Conservation (phyloP, 2,329 filamentous ascomycete genomes). For the Fusarium udum region DNA sequence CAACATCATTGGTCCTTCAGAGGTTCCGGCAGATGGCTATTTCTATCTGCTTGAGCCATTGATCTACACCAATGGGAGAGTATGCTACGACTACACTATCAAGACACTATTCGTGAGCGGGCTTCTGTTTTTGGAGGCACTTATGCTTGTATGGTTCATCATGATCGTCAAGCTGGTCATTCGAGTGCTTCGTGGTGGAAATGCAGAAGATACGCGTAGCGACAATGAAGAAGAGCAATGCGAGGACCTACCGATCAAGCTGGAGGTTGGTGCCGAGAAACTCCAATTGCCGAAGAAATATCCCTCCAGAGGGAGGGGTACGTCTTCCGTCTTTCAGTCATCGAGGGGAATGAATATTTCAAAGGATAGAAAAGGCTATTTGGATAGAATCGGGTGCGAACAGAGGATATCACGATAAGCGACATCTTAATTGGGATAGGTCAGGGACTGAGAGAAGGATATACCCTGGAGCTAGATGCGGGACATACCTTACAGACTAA, state of each 20-base stretch:
- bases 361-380: constrained; percentile 80
- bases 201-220: constrained; percentile 86
- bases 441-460: neutral
- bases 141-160: constrained; percentile 87
- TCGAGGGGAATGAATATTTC: constrained; percentile 67
- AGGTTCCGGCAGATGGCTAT: constrained; percentile 56
- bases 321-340: constrained; percentile 62
- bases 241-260: constrained; percentile 67
- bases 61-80: constrained; percentile 71
- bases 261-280: constrained; percentile 77
- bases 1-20: constrained; percentile 63
- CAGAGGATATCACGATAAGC: constrained; percentile 62
- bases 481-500: neutral
- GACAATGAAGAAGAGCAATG: constrained; percentile 71
- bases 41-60: constrained; percentile 79
- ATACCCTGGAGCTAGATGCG: neutral
- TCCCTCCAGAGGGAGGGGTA: constrained; percentile 59
- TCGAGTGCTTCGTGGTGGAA: constrained; percentile 78
- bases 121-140: constrained; percentile 78
- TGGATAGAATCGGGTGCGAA: constrained; percentile 84
- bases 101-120: constrained; percentile 81
- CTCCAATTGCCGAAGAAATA: constrained; percentile 60
- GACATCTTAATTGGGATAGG: neutral
- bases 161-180: constrained; percentile 71
- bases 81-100: constrained; percentile 82